Evolutionary conservation across 73 alveolate species (phyloP).

Genomic region (Uronychia binucleata): DNA sequence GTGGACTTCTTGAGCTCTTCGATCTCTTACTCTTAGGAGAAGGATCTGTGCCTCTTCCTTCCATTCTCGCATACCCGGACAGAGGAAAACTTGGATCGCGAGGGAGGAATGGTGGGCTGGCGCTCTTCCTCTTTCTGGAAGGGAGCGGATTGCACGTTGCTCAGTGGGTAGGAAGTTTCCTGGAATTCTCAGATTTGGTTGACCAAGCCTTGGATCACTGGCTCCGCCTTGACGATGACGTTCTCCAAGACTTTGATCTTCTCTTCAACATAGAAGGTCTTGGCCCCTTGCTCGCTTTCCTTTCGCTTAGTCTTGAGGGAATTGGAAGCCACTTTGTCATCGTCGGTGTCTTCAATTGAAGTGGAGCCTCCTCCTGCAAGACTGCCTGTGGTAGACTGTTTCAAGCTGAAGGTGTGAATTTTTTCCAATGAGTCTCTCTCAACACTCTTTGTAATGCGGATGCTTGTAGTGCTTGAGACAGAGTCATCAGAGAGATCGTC

Average conservation of each 20-base stretch:
- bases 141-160: background rate
- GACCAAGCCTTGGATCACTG: constrained; percentile 26
- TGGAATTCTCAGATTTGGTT: constrained; percentile 32
- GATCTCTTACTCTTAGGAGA: background rate
- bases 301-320: no score
- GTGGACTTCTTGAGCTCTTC: background rate
- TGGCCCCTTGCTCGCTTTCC: no score
- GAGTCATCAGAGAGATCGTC: background rate
- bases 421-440: constrained; percentile 40
- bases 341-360: background rate
- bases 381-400: background rate
- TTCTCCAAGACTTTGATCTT: constrained; percentile 30
- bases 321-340: no score
- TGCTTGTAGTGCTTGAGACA: background rate
- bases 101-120: background rate
- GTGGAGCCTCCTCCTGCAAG: no score
- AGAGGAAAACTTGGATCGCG: background rate
- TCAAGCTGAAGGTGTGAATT: constrained; percentile 52
- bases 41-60: background rate
- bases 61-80: background rate
- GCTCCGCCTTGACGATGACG: constrained; percentile 45
- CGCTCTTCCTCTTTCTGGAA: background rate
- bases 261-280: constrained; percentile 57
- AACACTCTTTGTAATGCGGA: background rate
- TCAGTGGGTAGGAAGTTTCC: background rate